phyloP scores from a whole-genome alignment of 1,139 yeast species.

The Hemisphaericaspora xylofermentans region DNA sequence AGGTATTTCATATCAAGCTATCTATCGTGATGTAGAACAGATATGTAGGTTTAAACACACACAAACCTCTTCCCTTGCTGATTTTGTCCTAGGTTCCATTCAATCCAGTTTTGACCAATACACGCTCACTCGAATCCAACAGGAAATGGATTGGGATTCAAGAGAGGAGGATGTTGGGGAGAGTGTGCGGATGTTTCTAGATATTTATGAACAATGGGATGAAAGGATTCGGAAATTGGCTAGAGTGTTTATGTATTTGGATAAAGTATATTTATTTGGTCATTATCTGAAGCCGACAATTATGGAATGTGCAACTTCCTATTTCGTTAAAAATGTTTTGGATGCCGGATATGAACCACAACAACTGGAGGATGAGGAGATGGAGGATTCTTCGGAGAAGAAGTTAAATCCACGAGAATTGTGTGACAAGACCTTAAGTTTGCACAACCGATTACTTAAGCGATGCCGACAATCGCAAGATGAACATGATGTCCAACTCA shows the following conservation, averaged over 20 bases:
- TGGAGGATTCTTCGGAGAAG: background rate
- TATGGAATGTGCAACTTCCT: slow-evolving; percentile 23
- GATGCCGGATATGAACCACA: slow-evolving; percentile 5
- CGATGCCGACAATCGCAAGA: slow-evolving; percentile 9
- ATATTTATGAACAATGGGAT: slow-evolving; percentile 26
- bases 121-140: background rate
- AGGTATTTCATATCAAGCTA: slow-evolving; percentile 23
- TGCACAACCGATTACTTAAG: slow-evolving; percentile 14
- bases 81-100: slow-evolving; percentile 21
- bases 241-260: slow-evolving; percentile 37
- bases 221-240: slow-evolving; percentile 23
- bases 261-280: slow-evolving; percentile 32
- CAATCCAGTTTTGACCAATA: slow-evolving; percentile 13
- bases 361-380: background rate
- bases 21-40: slow-evolving; percentile 31
- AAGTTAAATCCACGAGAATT: slow-evolving; percentile 4
- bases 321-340: slow-evolving; percentile 21
- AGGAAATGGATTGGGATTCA: background rate
- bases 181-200: slow-evolving; percentile 15
- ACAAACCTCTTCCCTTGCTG: slow-evolving; percentile 32
- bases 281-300: slow-evolving; percentile 31
- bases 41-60: slow-evolving; percentile 34
- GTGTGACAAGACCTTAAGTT: slow-evolving; percentile 12
- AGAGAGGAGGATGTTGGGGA: background rate
- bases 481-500: slow-evolving; percentile 8